Evolutionary conservation across 805 yeast species (phyloP).

Genomic region (Myxozyma udenii): DNA sequence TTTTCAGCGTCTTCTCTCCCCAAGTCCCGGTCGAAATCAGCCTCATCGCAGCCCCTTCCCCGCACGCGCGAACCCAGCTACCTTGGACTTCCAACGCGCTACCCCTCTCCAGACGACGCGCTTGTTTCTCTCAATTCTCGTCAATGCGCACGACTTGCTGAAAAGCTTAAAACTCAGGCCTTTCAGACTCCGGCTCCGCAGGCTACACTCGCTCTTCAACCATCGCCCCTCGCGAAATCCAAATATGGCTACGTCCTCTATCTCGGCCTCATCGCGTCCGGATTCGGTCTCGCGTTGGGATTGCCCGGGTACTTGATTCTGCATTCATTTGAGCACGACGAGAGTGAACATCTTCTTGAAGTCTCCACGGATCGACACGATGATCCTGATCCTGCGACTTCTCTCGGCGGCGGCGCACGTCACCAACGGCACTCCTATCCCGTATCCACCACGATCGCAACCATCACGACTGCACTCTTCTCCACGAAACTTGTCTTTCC

Average conservation of each 20-base stretch:
- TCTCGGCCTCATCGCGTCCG: conserved; percentile 12
- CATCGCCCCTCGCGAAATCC: background rate
- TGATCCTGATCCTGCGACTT: background rate
- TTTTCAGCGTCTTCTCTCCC: background rate
- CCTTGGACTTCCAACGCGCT: conserved; percentile 6
- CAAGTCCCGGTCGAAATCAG: too few species aligned
- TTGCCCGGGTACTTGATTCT: conserved; percentile 1
- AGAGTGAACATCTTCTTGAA: background rate
- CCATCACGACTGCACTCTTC: conserved; percentile 4
- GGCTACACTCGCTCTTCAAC: background rate
- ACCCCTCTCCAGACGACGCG: conserved; percentile 12
- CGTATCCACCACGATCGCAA: conserved; percentile 15
- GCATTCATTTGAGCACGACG: conserved; percentile 1
- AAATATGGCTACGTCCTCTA: conserved; percentile 12
- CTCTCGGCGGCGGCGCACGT: conserved; percentile 16
- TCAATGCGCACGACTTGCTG: background rate
- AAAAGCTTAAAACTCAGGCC: background rate
- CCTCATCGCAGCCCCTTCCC: background rate
- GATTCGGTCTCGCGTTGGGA: conserved; percentile 7
- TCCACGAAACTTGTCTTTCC: conserved; percentile 13
- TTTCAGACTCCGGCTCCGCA: background rate
- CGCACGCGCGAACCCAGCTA: conserved; percentile 7
- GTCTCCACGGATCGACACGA: background rate
- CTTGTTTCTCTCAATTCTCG: background rate
- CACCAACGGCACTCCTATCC: conserved; percentile 20